These are phyloP conservation scores for Cubamyces lactineus DNA, from an alignment of 768 basidiomycete genomes.

Conservation along the genomic window DNA sequence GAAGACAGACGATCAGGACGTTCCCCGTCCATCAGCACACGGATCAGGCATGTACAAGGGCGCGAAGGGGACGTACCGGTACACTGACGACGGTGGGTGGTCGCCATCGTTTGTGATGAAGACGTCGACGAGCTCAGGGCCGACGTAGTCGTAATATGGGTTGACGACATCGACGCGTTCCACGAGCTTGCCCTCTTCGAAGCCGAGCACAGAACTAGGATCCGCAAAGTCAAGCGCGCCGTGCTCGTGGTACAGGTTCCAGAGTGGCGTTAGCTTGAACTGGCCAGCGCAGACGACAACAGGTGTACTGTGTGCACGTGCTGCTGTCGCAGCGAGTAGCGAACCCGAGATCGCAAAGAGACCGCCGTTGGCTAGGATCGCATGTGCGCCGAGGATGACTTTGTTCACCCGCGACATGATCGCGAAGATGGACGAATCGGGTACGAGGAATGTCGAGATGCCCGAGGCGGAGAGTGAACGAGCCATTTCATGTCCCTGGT, in stretches of 20 bases:
- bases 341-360: slow-evolving; percentile 91
- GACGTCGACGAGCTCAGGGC: slow-evolving; percentile 88
- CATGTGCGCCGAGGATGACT: slow-evolving; percentile 91
- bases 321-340: slow-evolving; percentile 82
- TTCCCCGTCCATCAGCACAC: slow-evolving; percentile 18
- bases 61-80: slow-evolving; percentile 54
- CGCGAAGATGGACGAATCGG: slow-evolving; percentile 94
- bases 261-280: slow-evolving; percentile 92
- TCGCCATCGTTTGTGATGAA: slow-evolving; percentile 98
- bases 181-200: slow-evolving; percentile 76
- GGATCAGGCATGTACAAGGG: neutral
- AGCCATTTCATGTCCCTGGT: slow-evolving; percentile 83
- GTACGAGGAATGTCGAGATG: slow-evolving; percentile 95
- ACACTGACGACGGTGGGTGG: slow-evolving; percentile 93
- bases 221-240: slow-evolving; percentile 81
- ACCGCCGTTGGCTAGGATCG: slow-evolving; percentile 96
- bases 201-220: slow-evolving; percentile 67
- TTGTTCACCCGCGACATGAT: slow-evolving; percentile 98
- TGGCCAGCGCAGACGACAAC: slow-evolving; percentile 95
- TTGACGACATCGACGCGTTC: slow-evolving; percentile 93
- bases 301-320: slow-evolving; percentile 86
- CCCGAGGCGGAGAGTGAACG: slow-evolving; percentile 74
- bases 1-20: neutral
- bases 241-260: slow-evolving; percentile 87
- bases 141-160: slow-evolving; percentile 96